phyloP scores from a whole-genome alignment of 208 protist genomes.

The Trypanosoma grayi region DNA sequence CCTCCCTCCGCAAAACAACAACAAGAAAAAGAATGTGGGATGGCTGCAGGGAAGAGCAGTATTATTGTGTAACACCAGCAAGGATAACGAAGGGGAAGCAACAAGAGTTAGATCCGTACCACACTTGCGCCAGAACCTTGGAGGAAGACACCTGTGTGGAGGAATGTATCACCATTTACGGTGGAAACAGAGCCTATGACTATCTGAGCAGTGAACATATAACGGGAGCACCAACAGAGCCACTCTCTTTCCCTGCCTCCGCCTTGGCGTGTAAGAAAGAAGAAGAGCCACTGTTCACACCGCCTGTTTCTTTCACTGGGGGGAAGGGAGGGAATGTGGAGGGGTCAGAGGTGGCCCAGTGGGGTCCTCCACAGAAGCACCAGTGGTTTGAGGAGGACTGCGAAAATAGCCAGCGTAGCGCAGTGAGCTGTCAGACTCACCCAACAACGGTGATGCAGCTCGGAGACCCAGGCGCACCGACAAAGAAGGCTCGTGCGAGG shows the following conservation, averaged over 20 bases:
- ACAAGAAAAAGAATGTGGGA: constrained; percentile 6
- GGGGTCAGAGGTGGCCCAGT: background rate
- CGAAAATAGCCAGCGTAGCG: constrained; percentile 19
- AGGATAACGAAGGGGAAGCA: too few species aligned
- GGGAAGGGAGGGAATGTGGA: background rate
- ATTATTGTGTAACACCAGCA: background rate
- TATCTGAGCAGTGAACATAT: background rate
- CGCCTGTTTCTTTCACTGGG: background rate
- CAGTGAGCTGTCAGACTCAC: constrained; percentile 2
- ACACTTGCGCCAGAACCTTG: too few species aligned
- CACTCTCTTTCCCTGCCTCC: constrained; percentile 13
- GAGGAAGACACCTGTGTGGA: constrained; percentile 1
- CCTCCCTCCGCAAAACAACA: too few species aligned
- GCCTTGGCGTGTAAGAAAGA: background rate
- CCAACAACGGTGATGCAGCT: background rate
- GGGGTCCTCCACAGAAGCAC: background rate
- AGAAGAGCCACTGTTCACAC: constrained; percentile 1
- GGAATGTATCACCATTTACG: background rate
- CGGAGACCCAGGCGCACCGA: constrained; percentile 23
- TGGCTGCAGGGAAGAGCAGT: background rate
- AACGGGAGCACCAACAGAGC: background rate
- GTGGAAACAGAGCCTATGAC: background rate
- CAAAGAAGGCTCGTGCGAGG: background rate
- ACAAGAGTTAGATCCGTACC: too few species aligned
- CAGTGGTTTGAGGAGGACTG: constrained; percentile 5